Conservation (phyloP, 805 yeast genomes). For the Metschnikowia santaceciliae region DNA sequence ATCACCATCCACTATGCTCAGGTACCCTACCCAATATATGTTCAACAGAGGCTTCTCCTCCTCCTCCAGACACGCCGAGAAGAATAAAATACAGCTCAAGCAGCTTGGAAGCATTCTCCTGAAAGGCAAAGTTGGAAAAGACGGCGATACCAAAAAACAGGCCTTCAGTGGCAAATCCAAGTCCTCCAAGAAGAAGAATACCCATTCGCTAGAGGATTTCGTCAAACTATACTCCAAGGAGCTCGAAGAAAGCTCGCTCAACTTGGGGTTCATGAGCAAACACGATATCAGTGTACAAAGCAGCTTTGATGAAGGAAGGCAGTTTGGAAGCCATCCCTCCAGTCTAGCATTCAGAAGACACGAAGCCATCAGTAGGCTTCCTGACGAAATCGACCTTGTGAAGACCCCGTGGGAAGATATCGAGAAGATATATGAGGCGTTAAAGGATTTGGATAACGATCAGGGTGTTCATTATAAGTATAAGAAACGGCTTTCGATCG, state of each 20-base stretch:
- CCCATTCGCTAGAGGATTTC: constrained; percentile 8
- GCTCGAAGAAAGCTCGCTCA: constrained; percentile 24
- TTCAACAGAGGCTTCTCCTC: neutral
- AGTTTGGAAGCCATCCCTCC: constrained; percentile 30
- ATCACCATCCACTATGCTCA: neutral
- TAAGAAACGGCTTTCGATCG: constrained; percentile 29
- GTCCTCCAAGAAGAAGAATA: neutral
- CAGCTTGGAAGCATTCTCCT: constrained; percentile 30
- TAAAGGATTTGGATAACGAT: constrained; percentile 34
- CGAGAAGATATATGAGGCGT: constrained; percentile 28
- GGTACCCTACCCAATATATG: neutral
- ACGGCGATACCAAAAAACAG: neutral
- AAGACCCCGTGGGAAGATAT: constrained; percentile 28
- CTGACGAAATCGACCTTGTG: constrained; percentile 34
- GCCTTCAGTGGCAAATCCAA: neutral
- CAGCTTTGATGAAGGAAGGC: constrained; percentile 33
- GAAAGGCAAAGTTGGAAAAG: constrained; percentile 26
- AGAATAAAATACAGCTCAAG: constrained; percentile 24
- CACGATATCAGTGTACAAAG: constrained; percentile 34
- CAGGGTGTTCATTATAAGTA: constrained; percentile 35
- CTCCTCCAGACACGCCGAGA: neutral
- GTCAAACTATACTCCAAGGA: constrained; percentile 11
- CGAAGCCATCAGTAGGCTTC: constrained; percentile 26
- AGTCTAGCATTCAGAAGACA: constrained; percentile 35
- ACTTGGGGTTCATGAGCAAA: constrained; percentile 34